Evolutionary conservation across 2,329 filamentous ascomycete species (phyloP).

Genomic region (Ceratocystis cacaofunesta): DNA sequence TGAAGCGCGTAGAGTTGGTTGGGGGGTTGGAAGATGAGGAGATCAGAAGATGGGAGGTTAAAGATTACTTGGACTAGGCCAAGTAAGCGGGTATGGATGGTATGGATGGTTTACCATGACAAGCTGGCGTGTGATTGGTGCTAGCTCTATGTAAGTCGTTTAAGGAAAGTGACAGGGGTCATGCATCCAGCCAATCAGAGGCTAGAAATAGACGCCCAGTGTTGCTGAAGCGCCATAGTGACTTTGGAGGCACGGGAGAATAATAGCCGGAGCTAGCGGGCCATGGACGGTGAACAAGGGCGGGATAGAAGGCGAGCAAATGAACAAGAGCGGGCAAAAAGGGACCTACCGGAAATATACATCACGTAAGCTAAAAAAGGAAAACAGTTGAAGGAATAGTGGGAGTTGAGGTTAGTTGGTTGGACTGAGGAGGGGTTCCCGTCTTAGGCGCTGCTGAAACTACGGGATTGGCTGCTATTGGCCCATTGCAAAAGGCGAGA

Average conservation of each 20-base stretch:
- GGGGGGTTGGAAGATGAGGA: too few relatives aligned
- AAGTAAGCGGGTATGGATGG: too few relatives aligned
- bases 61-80: too few relatives aligned
- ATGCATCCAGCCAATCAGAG: constrained; percentile 6
- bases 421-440: not conserved
- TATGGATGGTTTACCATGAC: not conserved
- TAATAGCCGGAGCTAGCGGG: not conserved
- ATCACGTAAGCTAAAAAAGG: not conserved
- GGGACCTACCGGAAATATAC: not conserved
- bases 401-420: too few relatives aligned
- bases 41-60: too few relatives aligned
- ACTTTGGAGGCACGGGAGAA: not conserved
- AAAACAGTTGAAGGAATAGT: too few relatives aligned
- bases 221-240: not conserved
- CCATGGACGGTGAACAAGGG: not conserved
- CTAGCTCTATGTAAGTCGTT: not conserved
- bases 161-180: not conserved
- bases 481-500: too few relatives aligned
- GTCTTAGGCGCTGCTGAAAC: not conserved
- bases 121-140: constrained; percentile 1
- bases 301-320: not conserved
- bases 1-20: too few relatives aligned
- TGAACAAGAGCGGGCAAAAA: not conserved
- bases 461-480: not conserved
- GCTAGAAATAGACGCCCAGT: constrained; percentile 25